These are phyloP conservation scores for Trichoderma gamsii DNA, from an alignment of 495 filamentous ascomycete species.

Conservation along the genomic window DNA sequence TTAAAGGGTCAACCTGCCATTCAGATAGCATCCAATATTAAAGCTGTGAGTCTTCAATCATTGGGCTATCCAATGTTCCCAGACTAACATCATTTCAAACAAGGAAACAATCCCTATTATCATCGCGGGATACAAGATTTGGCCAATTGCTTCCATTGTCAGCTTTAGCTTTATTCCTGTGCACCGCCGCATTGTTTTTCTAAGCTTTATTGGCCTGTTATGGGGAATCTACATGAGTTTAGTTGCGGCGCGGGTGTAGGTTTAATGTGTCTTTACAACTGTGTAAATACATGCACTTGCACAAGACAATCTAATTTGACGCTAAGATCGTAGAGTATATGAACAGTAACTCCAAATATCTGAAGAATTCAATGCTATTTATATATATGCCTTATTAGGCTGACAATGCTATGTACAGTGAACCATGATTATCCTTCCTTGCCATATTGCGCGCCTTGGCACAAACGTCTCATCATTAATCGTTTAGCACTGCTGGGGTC, in stretches of 20 bases:
- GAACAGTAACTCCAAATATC: background rate
- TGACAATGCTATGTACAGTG: background rate
- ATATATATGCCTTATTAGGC: background rate
- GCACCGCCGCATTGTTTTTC: slow-evolving; percentile 68
- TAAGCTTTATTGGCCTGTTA: slow-evolving; percentile 68
- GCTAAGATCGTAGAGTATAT: background rate
- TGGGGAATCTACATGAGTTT: slow-evolving; percentile 89
- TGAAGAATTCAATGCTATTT: background rate
- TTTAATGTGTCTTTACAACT: too few species aligned
- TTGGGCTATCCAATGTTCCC: background rate
- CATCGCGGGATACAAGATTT: slow-evolving; percentile 70
- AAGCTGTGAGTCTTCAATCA: background rate
- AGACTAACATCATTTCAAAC: background rate
- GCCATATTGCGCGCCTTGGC: background rate
- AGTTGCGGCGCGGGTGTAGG: slow-evolving; percentile 36
- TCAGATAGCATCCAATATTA: slow-evolving; percentile 13
- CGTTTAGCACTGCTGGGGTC: slow-evolving; percentile 19
- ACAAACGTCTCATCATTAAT: background rate
- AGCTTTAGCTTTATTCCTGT: slow-evolving; percentile 79
- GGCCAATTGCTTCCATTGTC: slow-evolving; percentile 73
- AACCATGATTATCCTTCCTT: background rate
- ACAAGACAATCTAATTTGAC: background rate
- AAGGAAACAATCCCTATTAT: slow-evolving; percentile 44
- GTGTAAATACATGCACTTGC: too few species aligned
- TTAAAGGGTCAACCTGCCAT: background rate